Base-by-base conservation (phyloP, 805 yeast species). In the Candida sphagnicola region DNA sequence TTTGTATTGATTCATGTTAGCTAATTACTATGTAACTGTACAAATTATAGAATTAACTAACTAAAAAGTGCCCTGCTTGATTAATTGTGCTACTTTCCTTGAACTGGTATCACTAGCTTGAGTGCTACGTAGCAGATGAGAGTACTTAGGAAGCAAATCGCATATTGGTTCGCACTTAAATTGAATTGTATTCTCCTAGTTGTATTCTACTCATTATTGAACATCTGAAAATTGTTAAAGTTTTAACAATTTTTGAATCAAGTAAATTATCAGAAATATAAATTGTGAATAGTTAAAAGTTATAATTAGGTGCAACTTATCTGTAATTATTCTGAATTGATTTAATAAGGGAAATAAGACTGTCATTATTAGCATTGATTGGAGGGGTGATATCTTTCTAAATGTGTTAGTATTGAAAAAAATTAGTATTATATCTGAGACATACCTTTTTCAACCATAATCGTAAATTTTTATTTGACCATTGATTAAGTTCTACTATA, bases 381-480 rank as follows among this genome's bases (percentile, higher is more conserved):
- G 75, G 72, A 61, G 70, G 56, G 51, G 55, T 51, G 61, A 70
- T 59, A 51, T 70, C 75, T 68, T 70, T 68, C 76, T 71, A 42
- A 28, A 34, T n/a, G 41, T 38, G 58, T 54, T 54, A 53, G 57
- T 54, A 51, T 13, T 13, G 16, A 11, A 17, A 19, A 8, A 24
- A 13, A 15, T 17, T 13, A 29, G 24, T 13, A 18, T 3, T 21
- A 24, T 4, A 32, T 14, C 8, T 4, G 6, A 35, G 49, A 68
- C 74, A 41, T 57, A 70, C 75, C 43, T 67, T 59, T 34, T 48
- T 49, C 38, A 70, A 49, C 59, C 61, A 69, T 18, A 59, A 45
- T 40, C 55, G 62, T 39, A 69, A 57, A 42, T 59, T 59, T 8
- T 54, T 65, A 38, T 59, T 60, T 3, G 67, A 50, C 72, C 69